phyloP scores from a whole-genome alignment of 306 rosid genomes.

The Alnus glutinosa region DNA sequence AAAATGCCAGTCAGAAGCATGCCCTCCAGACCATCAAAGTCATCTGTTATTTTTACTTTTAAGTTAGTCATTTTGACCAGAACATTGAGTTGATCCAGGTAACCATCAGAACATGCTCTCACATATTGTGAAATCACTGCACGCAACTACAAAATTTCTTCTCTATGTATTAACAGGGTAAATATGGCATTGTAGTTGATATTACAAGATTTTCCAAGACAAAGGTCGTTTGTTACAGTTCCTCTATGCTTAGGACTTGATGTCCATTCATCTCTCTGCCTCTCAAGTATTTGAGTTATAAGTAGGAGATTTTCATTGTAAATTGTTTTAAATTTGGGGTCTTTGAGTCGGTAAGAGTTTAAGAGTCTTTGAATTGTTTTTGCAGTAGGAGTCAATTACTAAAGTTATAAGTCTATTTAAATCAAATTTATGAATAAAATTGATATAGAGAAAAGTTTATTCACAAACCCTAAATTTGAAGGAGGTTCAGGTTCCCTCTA shows the following conservation, averaged over 20 bases:
- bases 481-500: too few species aligned
- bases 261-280: too few species aligned
- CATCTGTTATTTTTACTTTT: slow-evolving; percentile 19
- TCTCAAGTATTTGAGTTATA: not conserved
- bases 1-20: slow-evolving; percentile 23
- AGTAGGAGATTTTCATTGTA: too few species aligned
- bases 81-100: not conserved
- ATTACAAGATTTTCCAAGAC: slow-evolving; percentile 2
- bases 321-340: too few species aligned
- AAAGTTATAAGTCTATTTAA: too few species aligned
- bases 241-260: too few species aligned
- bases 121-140: not conserved
- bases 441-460: too few species aligned
- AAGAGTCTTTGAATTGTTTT: too few species aligned
- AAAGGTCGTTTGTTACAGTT: not conserved
- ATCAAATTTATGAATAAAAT: too few species aligned
- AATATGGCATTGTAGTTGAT: slow-evolving; percentile 4
- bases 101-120: not conserved
- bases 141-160: slow-evolving; percentile 1
- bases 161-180: slow-evolving; percentile 2
- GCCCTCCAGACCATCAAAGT: slow-evolving; percentile 17
- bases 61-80: not conserved
- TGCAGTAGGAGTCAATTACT: too few species aligned
- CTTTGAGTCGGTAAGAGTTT: too few species aligned
- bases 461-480: too few species aligned